Base-by-base conservation (phyloP, 1,284 basidiomycete genomes). In the Meripilus lineatus region DNA sequence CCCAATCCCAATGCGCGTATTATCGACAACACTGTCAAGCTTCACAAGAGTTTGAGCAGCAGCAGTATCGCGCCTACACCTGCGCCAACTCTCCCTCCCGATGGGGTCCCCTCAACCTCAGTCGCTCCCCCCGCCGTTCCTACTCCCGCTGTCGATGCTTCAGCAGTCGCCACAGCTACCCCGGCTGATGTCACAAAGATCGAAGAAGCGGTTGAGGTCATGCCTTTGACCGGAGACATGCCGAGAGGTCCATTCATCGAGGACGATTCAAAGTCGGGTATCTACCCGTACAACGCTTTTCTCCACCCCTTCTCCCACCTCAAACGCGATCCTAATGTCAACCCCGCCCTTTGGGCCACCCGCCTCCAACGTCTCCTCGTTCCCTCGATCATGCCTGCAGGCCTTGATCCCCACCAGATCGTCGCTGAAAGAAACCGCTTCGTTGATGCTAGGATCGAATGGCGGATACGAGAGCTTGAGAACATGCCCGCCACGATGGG, bases 271-370 rank as follows among this genome's bases (percentile, higher is more conserved):
- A 74, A 78, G 49, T 93, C 90, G 3, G 76, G 82, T 40, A 84
- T 97, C 47, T 95, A 96, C 59, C 95, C 95, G 1, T 97, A 95
- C 74, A 98, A 97, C 63, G 85, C 94, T n/a, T 96, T 85, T 63
- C 74, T 77, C 21, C 82, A 94, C 58, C 95, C 95, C 1, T 86
- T 90, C 57, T 76, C 84, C 3, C 81, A 87, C 54, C 78, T 90
- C 50, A 79, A 79, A 49, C 77, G 80, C 21, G 72, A 77, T 36
- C 63, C 79, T 44, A 81, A 79, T 43, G 70, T 68, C 37, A 76
- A 81, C 57, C 75, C 81, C 32, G 58, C 72, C 22, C 63, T 81
- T 45, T 81, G 79, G 53, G 77, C 80, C 1, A 83, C 84, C 30
- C 81, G 84, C 43, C 75, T 89, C 38, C 90, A 94, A 62, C 77